Evolutionary conservation across 2,329 filamentous ascomycete genomes (phyloP), one percentile per base, ranked within the genome.

Genomic region (Paecilomyces sp.): DNA sequence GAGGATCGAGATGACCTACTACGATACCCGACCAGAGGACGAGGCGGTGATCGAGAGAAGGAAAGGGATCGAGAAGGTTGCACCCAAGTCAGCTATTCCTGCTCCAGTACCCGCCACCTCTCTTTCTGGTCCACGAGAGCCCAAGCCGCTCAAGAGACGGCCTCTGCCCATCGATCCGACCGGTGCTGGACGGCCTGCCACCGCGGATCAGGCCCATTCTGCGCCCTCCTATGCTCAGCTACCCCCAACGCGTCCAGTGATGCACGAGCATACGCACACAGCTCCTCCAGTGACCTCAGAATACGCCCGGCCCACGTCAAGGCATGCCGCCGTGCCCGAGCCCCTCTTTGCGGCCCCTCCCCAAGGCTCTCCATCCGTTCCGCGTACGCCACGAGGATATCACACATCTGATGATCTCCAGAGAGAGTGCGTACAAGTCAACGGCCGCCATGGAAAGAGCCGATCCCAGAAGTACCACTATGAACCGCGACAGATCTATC

Each of bases 1-100:
- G 64, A 85, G 93, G 65, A 88, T 99, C 64, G 94, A 99, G 77
- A 88, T 97, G 76, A 99, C 94, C 51, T 99, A 89, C 77, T 99
- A 97, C 79, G 94, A 99, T 74, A 87, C 84, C 59, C 84, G 93
- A 28, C 89, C 91, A 22, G 94, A 94, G 76, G 91, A 95, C 61
- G 92, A 89, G 76, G 77, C 82, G 1, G 77, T 77, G 7, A 75
- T 73, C 31, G 82, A 85, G 62, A 87, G 84, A 70, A 77, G 82
- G 60, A 85, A 77, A 67, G 70, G 69, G 18, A 68, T 70, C 22
- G 74, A 78, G 57, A 74, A 70, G 52, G 58, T 66, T n/a, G 69
- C 74, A 55, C 66, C 66, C 41, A 77, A 68, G 51, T 60, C 61
- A 30, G 62, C 60, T 61, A 34, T 53, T 54, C 62, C 50, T 53